Conservation (phyloP, 75 land plant genomes). For the Pinus taeda region DNA sequence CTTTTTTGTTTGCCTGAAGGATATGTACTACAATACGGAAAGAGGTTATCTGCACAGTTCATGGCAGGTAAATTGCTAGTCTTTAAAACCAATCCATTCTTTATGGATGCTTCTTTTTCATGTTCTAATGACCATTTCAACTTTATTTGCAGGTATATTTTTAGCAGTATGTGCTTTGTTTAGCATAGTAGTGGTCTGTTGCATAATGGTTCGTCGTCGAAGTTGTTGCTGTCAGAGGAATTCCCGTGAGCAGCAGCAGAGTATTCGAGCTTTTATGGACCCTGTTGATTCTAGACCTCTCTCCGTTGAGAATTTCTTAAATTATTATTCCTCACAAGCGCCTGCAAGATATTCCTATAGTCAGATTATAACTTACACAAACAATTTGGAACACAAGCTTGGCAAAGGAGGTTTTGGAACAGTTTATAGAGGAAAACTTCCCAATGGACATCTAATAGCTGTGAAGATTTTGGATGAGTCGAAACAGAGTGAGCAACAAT, state of each 20-base stretch:
- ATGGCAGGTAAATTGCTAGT: too few relatives aligned
- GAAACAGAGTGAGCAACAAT: not conserved
- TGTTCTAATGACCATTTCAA: too few relatives aligned
- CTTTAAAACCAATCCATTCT: too few relatives aligned
- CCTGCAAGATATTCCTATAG: conserved; percentile 1
- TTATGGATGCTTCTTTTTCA: too few relatives aligned
- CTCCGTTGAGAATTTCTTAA: not conserved
- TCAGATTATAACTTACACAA: not conserved
- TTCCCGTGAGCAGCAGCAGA: not conserved
- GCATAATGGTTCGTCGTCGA: too few relatives aligned
- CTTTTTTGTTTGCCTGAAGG: too few relatives aligned
- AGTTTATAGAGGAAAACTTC: conserved; percentile 14
- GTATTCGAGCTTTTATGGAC: not conserved
- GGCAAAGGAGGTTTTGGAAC: conserved; percentile 15
- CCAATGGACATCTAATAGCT: not conserved
- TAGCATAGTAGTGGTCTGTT: too few relatives aligned
- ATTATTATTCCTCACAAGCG: not conserved
- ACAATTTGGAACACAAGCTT: conserved; percentile 7
- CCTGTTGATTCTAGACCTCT: not conserved
- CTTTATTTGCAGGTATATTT: too few relatives aligned
- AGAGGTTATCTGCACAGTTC: too few relatives aligned
- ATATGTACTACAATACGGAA: too few relatives aligned
- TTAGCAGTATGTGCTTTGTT: too few relatives aligned
- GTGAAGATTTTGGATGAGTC: conserved; percentile 3
- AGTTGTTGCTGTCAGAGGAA: not conserved